phyloP scores from a whole-genome alignment of 805 yeast species.

The Kluyveromyces starmeri region DNA sequence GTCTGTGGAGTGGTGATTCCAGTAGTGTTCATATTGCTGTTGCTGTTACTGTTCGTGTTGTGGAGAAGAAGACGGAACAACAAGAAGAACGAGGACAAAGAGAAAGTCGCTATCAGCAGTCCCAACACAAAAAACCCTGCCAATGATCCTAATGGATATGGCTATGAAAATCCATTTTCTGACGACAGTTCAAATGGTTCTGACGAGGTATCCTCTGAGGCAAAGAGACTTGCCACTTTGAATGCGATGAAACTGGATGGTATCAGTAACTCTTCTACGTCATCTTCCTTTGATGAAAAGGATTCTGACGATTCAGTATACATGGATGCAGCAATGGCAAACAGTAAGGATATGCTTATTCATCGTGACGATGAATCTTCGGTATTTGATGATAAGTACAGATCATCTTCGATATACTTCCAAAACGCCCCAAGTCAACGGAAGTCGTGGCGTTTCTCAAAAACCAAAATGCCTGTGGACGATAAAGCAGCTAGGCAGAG shows the following conservation, averaged over 20 bases:
- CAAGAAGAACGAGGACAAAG: constrained; percentile 24
- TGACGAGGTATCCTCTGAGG: constrained; percentile 13
- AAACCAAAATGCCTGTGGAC: constrained; percentile 30
- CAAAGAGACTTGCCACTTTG: constrained; percentile 38
- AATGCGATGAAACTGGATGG: constrained; percentile 46
- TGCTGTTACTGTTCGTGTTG: constrained; percentile 43
- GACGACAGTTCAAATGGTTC: constrained; percentile 22
- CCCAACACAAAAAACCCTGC: constrained; percentile 34
- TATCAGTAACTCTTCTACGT: constrained; percentile 46
- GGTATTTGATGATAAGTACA: constrained; percentile 21
- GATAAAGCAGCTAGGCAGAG: constrained; percentile 44
- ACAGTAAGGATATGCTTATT: constrained; percentile 34
- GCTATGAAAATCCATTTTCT: constrained; percentile 22
- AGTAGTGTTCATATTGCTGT: constrained; percentile 40
- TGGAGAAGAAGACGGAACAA: constrained; percentile 42
- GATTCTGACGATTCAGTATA: constrained; percentile 27
- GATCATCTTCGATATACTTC: constrained; percentile 27
- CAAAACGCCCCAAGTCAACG: constrained; percentile 29
- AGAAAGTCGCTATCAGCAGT: constrained; percentile 30
- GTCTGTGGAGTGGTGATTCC: constrained; percentile 89
- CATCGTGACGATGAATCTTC: constrained; percentile 20
- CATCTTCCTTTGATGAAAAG: constrained; percentile 30
- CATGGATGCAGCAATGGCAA: constrained; percentile 33
- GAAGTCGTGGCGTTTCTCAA: constrained; percentile 53
- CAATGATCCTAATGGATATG: constrained; percentile 24